Conservation (phyloP, 176 grass and related monocot species). For the Neostapfia colusana region DNA sequence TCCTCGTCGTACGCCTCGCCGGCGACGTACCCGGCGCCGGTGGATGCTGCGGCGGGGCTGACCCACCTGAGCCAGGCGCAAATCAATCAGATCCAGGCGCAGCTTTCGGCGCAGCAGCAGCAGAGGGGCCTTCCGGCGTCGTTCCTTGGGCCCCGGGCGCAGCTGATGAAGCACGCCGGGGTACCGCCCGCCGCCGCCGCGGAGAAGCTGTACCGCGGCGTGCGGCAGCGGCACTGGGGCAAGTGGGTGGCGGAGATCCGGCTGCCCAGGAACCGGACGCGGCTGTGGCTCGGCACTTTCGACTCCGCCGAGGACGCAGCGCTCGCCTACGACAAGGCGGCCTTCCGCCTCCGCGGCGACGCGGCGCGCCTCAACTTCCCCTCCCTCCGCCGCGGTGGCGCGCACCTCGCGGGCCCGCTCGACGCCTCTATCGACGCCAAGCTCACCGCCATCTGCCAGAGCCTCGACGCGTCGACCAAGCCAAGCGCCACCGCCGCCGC, state of each 20-base stretch:
- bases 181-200: neutral
- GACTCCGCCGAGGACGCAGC: conserved; percentile 91
- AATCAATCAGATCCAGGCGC: conserved; percentile 72
- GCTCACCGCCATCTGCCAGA: conserved; percentile 78
- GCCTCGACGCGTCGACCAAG: conserved; percentile 33
- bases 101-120: conserved; percentile 63
- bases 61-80: conserved; percentile 56
- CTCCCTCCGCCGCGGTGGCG: conserved; percentile 55
- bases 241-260: conserved; percentile 99
- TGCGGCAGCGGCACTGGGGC: conserved; percentile 98
- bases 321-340: conserved; percentile 93
- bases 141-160: conserved; percentile 60
- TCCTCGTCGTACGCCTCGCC: conserved; percentile 36
- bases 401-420: conserved; percentile 67
- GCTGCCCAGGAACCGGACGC: conserved; percentile 83
- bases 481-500: neutral
- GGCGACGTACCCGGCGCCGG: conserved; percentile 25
- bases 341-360: conserved; percentile 86
- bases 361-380: conserved; percentile 92
- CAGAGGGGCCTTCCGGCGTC: conserved; percentile 29
- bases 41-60: conserved; percentile 42
- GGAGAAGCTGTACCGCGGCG: conserved; percentile 77
- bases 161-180: conserved; percentile 77
- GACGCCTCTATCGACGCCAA: conserved; percentile 77
- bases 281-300: conserved; percentile 97